phyloP scores from a whole-genome alignment of 495 filamentous ascomycete genomes.

The Aspergillus nanangensis region DNA sequence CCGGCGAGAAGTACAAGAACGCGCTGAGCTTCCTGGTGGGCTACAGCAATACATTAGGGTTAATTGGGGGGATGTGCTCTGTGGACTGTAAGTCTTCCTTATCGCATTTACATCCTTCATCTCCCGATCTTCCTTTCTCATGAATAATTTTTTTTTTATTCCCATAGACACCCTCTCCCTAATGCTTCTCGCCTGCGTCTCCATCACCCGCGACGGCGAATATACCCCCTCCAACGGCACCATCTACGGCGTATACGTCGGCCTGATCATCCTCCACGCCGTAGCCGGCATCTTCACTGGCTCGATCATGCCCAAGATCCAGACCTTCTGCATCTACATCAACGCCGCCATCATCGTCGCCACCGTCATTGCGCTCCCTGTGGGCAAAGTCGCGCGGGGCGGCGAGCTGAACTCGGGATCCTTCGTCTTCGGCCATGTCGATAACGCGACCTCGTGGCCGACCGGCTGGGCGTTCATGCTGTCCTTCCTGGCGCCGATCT shows the following conservation, averaged over 20 bases:
- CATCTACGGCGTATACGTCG: slow-evolving; percentile 61
- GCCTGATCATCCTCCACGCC: slow-evolving; percentile 54
- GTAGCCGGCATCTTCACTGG: slow-evolving; percentile 49
- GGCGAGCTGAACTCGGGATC: slow-evolving; percentile 30
- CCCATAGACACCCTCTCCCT: slow-evolving; percentile 48
- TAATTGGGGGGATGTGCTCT: slow-evolving; percentile 60
- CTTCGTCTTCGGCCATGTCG: slow-evolving; percentile 35
- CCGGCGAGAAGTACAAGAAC: slow-evolving; percentile 54
- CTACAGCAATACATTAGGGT: slow-evolving; percentile 66
- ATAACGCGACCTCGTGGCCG: slow-evolving; percentile 56
- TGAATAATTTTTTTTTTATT: no score
- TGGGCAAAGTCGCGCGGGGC: slow-evolving; percentile 41
- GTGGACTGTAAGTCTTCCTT: slow-evolving; percentile 54
- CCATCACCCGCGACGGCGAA: slow-evolving; percentile 58
- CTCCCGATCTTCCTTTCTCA: neutral
- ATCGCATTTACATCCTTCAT: no score
- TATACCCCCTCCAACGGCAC: slow-evolving; percentile 57
- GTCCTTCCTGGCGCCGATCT: slow-evolving; percentile 56
- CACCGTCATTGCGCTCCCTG: slow-evolving; percentile 61
- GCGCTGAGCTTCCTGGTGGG: slow-evolving; percentile 65
- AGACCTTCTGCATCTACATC: slow-evolving; percentile 57
- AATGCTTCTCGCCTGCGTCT: slow-evolving; percentile 52
- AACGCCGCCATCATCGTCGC: slow-evolving; percentile 61
- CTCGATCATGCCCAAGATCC: slow-evolving; percentile 63
- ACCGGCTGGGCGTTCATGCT: slow-evolving; percentile 58